Conservation (phyloP, 2,329 filamentous ascomycete species). For the Aspergillus sp. region DNA sequence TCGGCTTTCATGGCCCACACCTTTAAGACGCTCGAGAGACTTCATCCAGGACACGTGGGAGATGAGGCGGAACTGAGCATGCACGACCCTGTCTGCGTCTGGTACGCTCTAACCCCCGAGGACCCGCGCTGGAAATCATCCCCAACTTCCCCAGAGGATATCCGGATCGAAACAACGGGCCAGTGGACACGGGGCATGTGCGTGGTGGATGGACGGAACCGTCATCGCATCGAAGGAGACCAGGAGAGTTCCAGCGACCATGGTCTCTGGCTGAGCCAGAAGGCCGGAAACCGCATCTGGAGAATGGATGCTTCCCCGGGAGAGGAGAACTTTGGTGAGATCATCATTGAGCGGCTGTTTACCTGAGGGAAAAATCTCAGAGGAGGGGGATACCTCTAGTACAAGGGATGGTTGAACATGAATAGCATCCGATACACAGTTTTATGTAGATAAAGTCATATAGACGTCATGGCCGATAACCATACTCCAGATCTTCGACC, state of each 20-base stretch:
- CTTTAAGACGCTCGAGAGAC: constrained; percentile 62
- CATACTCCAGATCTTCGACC: no score
- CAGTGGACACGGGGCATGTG: constrained; percentile 96
- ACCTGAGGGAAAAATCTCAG: constrained; percentile 22
- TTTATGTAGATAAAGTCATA: background rate
- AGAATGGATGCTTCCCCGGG: constrained; percentile 68
- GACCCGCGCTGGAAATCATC: constrained; percentile 39
- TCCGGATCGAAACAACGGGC: constrained; percentile 81
- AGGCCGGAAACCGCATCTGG: constrained; percentile 74
- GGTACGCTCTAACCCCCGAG: constrained; percentile 63
- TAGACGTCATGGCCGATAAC: no score
- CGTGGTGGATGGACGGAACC: constrained; percentile 67
- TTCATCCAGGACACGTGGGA: constrained; percentile 52
- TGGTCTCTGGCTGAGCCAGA: constrained; percentile 68
- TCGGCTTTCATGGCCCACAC: constrained; percentile 67
- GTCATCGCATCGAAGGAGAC: constrained; percentile 41
- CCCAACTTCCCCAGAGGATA: constrained; percentile 63
- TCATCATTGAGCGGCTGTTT: constrained; percentile 64
- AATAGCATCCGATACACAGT: background rate
- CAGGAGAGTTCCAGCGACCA: constrained; percentile 65
- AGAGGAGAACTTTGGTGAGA: constrained; percentile 59
- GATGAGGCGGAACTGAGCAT: constrained; percentile 56
- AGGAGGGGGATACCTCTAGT: no score
- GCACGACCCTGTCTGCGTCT: constrained; percentile 74
- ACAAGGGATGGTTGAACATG: no score